These are phyloP conservation scores for Parathielavia hyrcaniae DNA, from an alignment of 495 filamentous ascomycete species.

Conservation along the genomic window DNA sequence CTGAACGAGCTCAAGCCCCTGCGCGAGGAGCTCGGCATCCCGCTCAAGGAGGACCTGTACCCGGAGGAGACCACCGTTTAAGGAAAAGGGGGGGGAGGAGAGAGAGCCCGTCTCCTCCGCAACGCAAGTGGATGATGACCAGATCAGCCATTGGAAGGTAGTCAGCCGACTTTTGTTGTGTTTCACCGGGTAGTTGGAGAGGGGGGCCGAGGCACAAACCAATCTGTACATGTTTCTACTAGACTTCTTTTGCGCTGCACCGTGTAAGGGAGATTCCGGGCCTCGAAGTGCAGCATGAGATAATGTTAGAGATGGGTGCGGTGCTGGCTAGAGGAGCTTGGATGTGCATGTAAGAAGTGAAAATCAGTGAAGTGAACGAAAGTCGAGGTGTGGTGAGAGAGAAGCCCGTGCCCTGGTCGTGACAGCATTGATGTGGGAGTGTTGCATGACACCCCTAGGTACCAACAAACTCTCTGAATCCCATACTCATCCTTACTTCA, in stretches of 20 bases:
- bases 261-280: background rate
- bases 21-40: slow-evolving; percentile 87
- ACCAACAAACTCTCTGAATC: too few species aligned
- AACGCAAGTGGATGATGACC: slow-evolving; percentile 9
- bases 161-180: background rate
- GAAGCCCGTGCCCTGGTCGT: background rate
- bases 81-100: too few species aligned
- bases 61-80: slow-evolving; percentile 52
- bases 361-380: background rate
- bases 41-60: slow-evolving; percentile 90
- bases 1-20: slow-evolving; percentile 85
- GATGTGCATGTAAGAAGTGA: slow-evolving; percentile 10
- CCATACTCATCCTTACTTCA: too few species aligned
- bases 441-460: background rate
- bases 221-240: slow-evolving; percentile 15
- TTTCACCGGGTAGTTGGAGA: slow-evolving; percentile 2
- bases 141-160: slow-evolving; percentile 2
- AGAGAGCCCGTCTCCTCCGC: too few species aligned
- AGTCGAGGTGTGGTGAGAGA: background rate
- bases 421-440: background rate
- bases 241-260: slow-evolving; percentile 5
- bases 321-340: background rate
- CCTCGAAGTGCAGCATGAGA: background rate
- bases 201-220: background rate
- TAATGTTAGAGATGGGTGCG: background rate